Evolutionary conservation across 1,284 basidiomycete species (phyloP).

Genomic region (Ceratorhiza oryzae-sativae): DNA sequence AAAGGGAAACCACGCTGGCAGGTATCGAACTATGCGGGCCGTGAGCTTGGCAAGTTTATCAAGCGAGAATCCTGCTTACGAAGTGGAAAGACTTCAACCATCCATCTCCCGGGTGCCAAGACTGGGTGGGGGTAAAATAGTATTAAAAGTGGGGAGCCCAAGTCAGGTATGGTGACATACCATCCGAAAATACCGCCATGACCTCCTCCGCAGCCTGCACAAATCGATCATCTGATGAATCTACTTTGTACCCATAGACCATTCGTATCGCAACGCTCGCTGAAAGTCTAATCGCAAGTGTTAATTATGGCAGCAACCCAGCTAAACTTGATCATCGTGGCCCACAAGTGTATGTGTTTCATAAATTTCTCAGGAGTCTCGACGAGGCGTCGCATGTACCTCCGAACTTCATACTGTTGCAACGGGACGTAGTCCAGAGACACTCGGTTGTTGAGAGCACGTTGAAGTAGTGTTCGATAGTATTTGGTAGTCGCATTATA

Average conservation of each 20-base stretch:
- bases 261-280: conserved; percentile 26
- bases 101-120: conserved; percentile 22
- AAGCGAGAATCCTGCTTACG: neutral
- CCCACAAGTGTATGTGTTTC: conserved; percentile 31
- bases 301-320: neutral
- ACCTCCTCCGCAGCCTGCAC: conserved; percentile 13
- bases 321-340: neutral
- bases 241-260: conserved; percentile 34
- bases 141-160: neutral
- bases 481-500: conserved; percentile 16
- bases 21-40: conserved; percentile 45
- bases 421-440: conserved; percentile 25
- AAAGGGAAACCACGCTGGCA: conserved; percentile 50
- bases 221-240: conserved; percentile 22
- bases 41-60: neutral
- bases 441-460: conserved; percentile 36
- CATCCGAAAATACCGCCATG: conserved; percentile 28
- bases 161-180: neutral
- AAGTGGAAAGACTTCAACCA: conserved; percentile 25
- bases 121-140: neutral
- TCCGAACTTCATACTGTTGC: conserved; percentile 26
- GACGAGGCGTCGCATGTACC: conserved; percentile 5
- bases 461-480: conserved; percentile 32
- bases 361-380: conserved; percentile 26
- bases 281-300: neutral